phyloP scores from a whole-genome alignment of 495 filamentous ascomycete species.

The Evernia prunastri region DNA sequence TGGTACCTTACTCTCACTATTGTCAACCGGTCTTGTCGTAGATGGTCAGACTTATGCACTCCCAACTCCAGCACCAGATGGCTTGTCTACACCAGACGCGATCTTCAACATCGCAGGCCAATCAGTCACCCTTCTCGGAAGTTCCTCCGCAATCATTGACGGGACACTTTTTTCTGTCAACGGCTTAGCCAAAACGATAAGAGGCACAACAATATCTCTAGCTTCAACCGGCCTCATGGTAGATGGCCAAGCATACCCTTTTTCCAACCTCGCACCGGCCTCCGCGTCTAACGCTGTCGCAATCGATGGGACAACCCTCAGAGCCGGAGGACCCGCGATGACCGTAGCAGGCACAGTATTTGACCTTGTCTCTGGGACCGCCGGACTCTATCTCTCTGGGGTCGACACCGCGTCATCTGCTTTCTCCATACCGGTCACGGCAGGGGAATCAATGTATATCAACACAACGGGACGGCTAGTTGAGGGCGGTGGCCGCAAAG shows the following conservation, averaged over 20 bases:
- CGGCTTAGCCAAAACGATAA: constrained; percentile 2
- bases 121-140: too few relatives aligned
- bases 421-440: constrained; percentile 1
- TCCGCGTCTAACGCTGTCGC: neutral
- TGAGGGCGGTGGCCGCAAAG: neutral
- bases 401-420: neutral
- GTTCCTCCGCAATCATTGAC: constrained; percentile 5
- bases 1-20: too few relatives aligned
- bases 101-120: too few relatives aligned
- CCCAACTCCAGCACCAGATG: too few relatives aligned
- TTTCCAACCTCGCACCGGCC: neutral
- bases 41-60: too few relatives aligned
- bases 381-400: neutral
- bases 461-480: neutral
- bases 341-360: constrained; percentile 1
- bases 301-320: constrained; percentile 15
- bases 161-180: neutral
- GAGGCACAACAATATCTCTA: constrained; percentile 8
- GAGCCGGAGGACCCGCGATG: constrained; percentile 9
- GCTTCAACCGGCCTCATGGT: constrained; percentile 1
- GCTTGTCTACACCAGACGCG: too few relatives aligned
- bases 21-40: too few relatives aligned
- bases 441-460: constrained; percentile 2
- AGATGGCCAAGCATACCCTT: neutral
- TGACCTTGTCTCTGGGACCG: neutral